Evolutionary conservation across 345 rosid species (phyloP).

Genomic region (Linum tenue): DNA sequence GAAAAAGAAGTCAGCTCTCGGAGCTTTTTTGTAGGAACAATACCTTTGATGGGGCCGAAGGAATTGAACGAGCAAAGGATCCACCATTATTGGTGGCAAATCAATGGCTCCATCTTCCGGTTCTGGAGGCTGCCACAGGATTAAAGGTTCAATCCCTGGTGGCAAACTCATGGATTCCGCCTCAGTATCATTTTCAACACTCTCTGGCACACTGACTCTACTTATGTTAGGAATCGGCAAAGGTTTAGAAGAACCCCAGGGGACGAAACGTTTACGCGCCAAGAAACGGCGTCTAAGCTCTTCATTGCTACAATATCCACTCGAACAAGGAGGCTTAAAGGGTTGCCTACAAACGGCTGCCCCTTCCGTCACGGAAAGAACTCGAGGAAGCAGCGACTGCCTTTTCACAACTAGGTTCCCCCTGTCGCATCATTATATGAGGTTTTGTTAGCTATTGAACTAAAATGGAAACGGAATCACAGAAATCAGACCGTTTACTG

Average conservation of each 20-base stretch:
- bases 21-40: slow-evolving; percentile 2
- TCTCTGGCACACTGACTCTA: slow-evolving; percentile 17
- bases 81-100: slow-evolving; percentile 48
- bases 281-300: slow-evolving; percentile 73
- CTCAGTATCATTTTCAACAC: slow-evolving; percentile 28
- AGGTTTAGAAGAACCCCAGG: slow-evolving; percentile 83
- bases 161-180: slow-evolving; percentile 62
- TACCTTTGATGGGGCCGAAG: slow-evolving; percentile 99
- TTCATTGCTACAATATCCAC: slow-evolving; percentile 48
- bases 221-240: slow-evolving; percentile 39
- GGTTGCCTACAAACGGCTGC: slow-evolving; percentile 90
- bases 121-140: slow-evolving; percentile 77
- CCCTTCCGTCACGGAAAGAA: slow-evolving; percentile 77
- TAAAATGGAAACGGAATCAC: neutral
- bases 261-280: slow-evolving; percentile 86
- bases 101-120: slow-evolving; percentile 30
- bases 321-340: slow-evolving; percentile 72
- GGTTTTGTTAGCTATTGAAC: neutral
- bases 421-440: slow-evolving; percentile 26
- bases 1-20: neutral
- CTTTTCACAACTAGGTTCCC: slow-evolving; percentile 77
- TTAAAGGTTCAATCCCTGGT: slow-evolving; percentile 72
- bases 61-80: slow-evolving; percentile 77
- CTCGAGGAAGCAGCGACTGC: slow-evolving; percentile 76
- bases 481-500: neutral